A percentile compares a stretch with the other conserved stretches of the same genome.
Evolutionary conservation across 768 basidiomycete species (phyloP).

Genomic region (Mycena galericulata): DNA sequence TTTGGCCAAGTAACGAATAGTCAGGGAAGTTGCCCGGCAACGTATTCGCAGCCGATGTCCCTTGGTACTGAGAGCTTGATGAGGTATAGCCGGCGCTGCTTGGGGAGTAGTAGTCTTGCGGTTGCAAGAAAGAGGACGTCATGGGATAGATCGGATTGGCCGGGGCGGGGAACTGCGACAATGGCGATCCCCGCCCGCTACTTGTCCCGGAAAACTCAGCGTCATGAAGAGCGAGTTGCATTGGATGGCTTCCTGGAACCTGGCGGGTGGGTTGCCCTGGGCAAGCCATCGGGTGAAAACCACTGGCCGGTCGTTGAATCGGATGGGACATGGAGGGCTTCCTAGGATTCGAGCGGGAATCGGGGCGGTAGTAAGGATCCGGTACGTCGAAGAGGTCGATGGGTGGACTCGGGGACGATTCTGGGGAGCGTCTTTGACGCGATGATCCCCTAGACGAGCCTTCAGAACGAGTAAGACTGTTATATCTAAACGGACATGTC

Average conservation of each 20-base stretch:
- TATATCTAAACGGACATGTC: slow-evolving; percentile 52
- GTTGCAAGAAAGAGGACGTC: not conserved
- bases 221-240: not conserved
- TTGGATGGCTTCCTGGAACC: not conserved
- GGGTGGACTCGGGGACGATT: slow-evolving; percentile 20
- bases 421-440: slow-evolving; percentile 1
- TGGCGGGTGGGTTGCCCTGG: no score
- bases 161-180: slow-evolving; percentile 6
- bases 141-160: not conserved
- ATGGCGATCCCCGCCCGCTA: not conserved
- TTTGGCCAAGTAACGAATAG: not conserved
- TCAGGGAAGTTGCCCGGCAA: slow-evolving; percentile 11
- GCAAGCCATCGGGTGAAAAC: no score
- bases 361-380: slow-evolving; percentile 1
- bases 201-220: not conserved
- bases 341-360: not conserved
- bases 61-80: slow-evolving; percentile 15
- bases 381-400: not conserved
- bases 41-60: not conserved
- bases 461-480: slow-evolving; percentile 58
- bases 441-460: slow-evolving; percentile 24
- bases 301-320: not conserved
- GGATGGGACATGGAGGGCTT: not conserved
- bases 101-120: not conserved
- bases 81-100: slow-evolving; percentile 6